Evolutionary conservation across 441 rosid genomes (phyloP), one percentile per base, ranked within the genome.

Genomic region (Viola pubescens): DNA sequence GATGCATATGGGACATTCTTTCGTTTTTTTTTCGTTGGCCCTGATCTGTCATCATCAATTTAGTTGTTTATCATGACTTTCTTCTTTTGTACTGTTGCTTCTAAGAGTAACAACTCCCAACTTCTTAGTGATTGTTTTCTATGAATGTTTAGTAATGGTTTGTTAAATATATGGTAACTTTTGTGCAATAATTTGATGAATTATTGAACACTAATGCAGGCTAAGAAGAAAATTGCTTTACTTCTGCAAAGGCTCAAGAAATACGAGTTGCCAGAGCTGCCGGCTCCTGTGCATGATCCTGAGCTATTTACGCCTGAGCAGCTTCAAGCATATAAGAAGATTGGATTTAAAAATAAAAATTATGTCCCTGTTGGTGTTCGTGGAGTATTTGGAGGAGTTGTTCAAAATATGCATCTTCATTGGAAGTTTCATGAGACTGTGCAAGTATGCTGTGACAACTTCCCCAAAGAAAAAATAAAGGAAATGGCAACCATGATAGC

Each of bases 391-490:
- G 97, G 98, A 64, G 98, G 98, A 60, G 97, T 89, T 40, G 97
- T 94, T 5, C 98, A 94, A 63, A 94, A 94, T 73, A 88, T 94
- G 97, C 98, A 94, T 81, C 79, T 94, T 64, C 98, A 94, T 56
- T 94, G 97, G 98, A 94, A 92, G 81, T 92, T 92, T 81, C 98
- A 92, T 56, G 97, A 92, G 82, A 92, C 98, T 0, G 96, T 92
- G 49, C 98, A 91, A 78, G 97, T 91, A 60, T 87, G 94, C 54
- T 91, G 98, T 53, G 97, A 89, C 77, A 87, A 89, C 76, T 87
- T 89, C 59, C 91, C 97, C 13, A 85, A 85, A 73, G 98, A 91
- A 63, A 89, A 82, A 75, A 89, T 91, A 39, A 91, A 89, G 79
- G 95, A 88, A 71, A 89, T 91, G 98, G 95, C 95, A 0, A 82